phyloP scores from a whole-genome alignment of 805 yeast species.

The Metschnikowia lochheadii region DNA sequence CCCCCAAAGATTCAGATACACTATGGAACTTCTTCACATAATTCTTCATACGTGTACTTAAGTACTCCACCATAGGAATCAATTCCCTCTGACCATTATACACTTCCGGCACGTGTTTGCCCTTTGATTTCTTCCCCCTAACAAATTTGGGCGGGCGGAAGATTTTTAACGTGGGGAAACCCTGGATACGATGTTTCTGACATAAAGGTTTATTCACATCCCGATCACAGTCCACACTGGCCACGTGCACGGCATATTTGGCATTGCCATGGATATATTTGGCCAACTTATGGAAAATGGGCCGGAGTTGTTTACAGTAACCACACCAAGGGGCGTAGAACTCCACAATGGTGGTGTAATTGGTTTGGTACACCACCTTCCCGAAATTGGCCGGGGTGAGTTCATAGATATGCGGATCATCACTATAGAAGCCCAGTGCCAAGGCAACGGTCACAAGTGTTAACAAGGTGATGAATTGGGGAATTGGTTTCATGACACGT shows the following conservation, averaged over 20 bases:
- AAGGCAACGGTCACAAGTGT: conserved; percentile 2
- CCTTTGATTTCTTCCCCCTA: conserved; percentile 17
- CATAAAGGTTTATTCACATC: conserved; percentile 67
- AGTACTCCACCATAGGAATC: conserved; percentile 50
- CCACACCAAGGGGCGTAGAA: conserved; percentile 99
- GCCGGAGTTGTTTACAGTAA: conserved; percentile 72
- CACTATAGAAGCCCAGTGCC: conserved; percentile 32
- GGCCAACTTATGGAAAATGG: conserved; percentile 62
- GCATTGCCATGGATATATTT: conserved; percentile 48
- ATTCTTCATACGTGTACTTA: conserved; percentile 58
- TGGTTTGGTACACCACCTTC: conserved; percentile 60
- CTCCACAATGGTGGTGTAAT: conserved; percentile 78
- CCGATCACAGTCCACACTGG: conserved; percentile 82
- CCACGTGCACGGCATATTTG: conserved; percentile 55
- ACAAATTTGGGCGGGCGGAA: conserved; percentile 74
- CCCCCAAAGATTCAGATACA: conserved; percentile 19
- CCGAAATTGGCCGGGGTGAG: conserved; percentile 57
- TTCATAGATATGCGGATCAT: conserved; percentile 48
- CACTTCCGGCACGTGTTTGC: conserved; percentile 48
- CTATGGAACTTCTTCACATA: conserved; percentile 52
- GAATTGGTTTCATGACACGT: no score
- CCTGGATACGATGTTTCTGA: conserved; percentile 56
- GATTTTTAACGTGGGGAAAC: conserved; percentile 80
- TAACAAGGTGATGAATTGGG: background rate
- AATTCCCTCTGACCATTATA: conserved; percentile 61